A percentile compares a stretch with the other conserved stretches of the same genome.
Conservation (phyloP, 2,329 filamentous ascomycete species). For the Cladophialophora yegresii region DNA sequence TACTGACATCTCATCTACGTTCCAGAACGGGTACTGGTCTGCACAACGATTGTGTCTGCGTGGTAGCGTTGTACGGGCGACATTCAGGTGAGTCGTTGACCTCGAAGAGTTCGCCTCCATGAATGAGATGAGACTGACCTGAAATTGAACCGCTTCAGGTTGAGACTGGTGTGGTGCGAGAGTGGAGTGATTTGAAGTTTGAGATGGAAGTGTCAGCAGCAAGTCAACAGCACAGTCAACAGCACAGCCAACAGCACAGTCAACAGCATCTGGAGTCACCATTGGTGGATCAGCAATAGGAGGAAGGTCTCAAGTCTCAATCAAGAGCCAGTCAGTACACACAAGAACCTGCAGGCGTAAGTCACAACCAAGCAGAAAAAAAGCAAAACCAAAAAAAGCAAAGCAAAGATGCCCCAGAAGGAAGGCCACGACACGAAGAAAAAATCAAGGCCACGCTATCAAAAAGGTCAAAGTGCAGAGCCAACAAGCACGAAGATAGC, state of each 20-base stretch:
- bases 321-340: not conserved
- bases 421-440: not conserved
- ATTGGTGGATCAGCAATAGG: not conserved
- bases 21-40: not conserved
- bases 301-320: not conserved
- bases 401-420: not conserved
- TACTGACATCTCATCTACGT: not conserved
- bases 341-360: slow-evolving; percentile 1
- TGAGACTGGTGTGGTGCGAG: not conserved
- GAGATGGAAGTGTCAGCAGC: not conserved
- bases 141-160: not conserved
- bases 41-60: not conserved
- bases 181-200: not conserved
- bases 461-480: slow-evolving; percentile 5
- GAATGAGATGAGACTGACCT: not conserved
- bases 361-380: not conserved
- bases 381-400: not conserved
- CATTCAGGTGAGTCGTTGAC: not conserved
- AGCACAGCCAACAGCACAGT: not conserved
- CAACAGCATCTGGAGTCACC: not conserved
- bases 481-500: slow-evolving; percentile 2
- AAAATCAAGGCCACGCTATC: slow-evolving; percentile 6
- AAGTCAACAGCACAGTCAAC: not conserved
- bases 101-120: not conserved
- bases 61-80: not conserved